Conservation (phyloP, 257 asterid genomes). For the Ophiorrhiza pumila region DNA sequence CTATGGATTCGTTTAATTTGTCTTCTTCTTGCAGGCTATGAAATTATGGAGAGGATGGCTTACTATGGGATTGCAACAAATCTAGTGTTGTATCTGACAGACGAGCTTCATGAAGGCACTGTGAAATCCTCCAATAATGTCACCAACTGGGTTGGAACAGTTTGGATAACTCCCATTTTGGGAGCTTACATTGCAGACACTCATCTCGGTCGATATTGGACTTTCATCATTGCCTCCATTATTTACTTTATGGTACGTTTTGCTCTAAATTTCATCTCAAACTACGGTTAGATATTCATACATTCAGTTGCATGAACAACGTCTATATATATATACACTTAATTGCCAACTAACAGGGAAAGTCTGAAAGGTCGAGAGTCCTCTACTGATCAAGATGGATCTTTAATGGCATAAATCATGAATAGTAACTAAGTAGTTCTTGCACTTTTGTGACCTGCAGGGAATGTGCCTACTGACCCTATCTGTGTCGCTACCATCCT, state of each 20-base stretch:
- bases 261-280: not conserved
- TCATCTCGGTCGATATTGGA: constrained; percentile 70
- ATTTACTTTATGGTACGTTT: constrained; percentile 48
- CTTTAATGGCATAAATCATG: no score
- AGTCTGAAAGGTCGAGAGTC: no score
- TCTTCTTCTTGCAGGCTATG: constrained; percentile 44
- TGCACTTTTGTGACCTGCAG: constrained; percentile 23
- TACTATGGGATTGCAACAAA: constrained; percentile 71
- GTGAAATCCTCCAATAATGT: constrained; percentile 68
- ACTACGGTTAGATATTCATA: not conserved
- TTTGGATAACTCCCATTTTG: constrained; percentile 72
- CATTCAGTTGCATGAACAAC: not conserved
- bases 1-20: not conserved
- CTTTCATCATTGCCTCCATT: constrained; percentile 56
- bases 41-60: constrained; percentile 75
- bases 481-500: constrained; percentile 39
- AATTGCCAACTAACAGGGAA: no score
- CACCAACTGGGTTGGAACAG: constrained; percentile 75
- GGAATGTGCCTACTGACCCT: constrained; percentile 62
- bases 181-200: constrained; percentile 79
- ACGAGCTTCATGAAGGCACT: constrained; percentile 71
- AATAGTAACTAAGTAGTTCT: no score
- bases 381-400: no score
- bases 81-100: constrained; percentile 52
- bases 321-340: no score